Percentiles rank a stretch among this genome's conserved stretches.
Conservation (phyloP, 352 stramenopile genomes). For the Phytophthora tubulina region DNA sequence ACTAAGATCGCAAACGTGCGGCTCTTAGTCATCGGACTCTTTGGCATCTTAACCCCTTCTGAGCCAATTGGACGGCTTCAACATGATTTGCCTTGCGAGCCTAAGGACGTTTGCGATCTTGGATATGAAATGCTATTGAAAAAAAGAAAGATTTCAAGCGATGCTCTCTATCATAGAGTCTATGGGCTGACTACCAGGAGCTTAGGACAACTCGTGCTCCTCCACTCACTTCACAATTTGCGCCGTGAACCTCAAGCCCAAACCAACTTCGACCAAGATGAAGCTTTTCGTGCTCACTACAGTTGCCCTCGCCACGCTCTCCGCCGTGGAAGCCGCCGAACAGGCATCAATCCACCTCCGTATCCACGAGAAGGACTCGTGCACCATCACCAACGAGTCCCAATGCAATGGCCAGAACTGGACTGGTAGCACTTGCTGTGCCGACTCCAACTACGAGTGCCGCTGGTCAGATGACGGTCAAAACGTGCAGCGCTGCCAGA, state of each 20-base stretch:
- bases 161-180: no score
- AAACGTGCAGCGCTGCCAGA: constrained; percentile 44
- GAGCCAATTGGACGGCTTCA: no score
- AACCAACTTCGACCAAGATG: constrained; percentile 8
- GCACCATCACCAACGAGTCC: constrained; percentile 47
- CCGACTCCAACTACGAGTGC: constrained; percentile 47
- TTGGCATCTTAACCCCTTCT: no score
- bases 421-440: constrained; percentile 45
- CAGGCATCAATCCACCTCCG: constrained; percentile 24
- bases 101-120: no score
- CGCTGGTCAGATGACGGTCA: constrained; percentile 45
- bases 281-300: constrained; percentile 20
- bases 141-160: no score
- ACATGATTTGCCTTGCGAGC: no score
- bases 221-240: constrained; percentile 28
- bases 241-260: constrained; percentile 18
- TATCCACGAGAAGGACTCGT: constrained; percentile 28
- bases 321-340: constrained; percentile 20
- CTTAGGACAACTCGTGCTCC: no score
- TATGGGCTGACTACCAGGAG: no score
- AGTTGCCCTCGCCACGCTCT: not conserved
- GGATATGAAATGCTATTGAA: no score
- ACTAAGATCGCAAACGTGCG: no score
- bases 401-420: constrained; percentile 52
- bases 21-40: no score